Conservation (phyloP, 352 stramenopile species). For the Detonula confervacea region DNA sequence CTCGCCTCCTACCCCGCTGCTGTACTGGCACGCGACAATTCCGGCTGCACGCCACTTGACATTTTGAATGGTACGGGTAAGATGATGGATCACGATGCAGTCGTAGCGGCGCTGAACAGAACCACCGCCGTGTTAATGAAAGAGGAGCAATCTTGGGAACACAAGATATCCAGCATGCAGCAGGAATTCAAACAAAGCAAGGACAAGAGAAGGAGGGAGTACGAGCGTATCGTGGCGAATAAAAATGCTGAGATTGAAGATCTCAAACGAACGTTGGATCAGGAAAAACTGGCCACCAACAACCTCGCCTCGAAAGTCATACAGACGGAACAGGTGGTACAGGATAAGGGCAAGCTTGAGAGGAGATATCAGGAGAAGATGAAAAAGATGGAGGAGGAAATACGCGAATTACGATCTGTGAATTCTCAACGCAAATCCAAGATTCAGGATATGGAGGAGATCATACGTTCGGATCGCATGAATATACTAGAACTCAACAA, state of each 20-base stretch:
- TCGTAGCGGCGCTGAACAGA: conserved; percentile 38
- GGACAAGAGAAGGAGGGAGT: conserved; percentile 27
- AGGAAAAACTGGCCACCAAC: conserved; percentile 43
- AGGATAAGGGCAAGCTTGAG: conserved; percentile 33
- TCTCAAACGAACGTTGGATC: conserved; percentile 41
- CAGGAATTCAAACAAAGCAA: conserved; percentile 28
- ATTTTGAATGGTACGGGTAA: conserved; percentile 57
- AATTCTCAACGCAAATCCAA: conserved; percentile 39
- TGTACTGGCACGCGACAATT: conserved; percentile 58
- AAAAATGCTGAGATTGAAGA: conserved; percentile 57
- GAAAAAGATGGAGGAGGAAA: conserved; percentile 40
- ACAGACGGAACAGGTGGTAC: conserved; percentile 42
- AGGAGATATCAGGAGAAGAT: conserved; percentile 28
- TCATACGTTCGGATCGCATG: conserved; percentile 24
- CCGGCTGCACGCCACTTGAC: conserved; percentile 65
- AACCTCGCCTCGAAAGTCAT: conserved; percentile 49
- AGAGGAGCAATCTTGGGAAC: conserved; percentile 26
- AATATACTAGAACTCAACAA: conserved; percentile 41
- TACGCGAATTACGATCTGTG: conserved; percentile 8
- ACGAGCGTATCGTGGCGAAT: conserved; percentile 23
- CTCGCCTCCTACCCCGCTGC: conserved; percentile 63
- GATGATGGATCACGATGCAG: conserved; percentile 51
- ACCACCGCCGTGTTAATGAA: conserved; percentile 40
- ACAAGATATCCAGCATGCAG: conserved; percentile 43
- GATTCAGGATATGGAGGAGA: conserved; percentile 45